Evolutionary conservation across 495 filamentous ascomycete species (phyloP), one percentile per base, ranked within the genome.

Genomic region (Podospora bellae-mahoneyi): DNA sequence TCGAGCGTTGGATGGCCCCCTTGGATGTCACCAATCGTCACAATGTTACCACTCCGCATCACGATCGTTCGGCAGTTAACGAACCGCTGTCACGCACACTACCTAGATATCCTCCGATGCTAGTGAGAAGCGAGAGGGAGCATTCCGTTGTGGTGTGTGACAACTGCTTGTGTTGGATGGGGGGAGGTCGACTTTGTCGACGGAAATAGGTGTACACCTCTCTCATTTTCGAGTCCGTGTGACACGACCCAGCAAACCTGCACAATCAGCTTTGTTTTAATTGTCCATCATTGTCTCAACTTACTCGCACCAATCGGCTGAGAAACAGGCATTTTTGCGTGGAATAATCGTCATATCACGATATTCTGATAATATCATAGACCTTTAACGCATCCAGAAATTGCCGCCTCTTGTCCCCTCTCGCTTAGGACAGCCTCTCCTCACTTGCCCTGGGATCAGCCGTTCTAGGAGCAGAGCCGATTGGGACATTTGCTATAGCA

Each of bases 261-360:
- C 4, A 20, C 54, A 20, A 19, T 20, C 23, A 19, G 2, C n/a
- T n/a, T 20, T 58, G n/a, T 58, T 15, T 9, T 26, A 19, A 26
- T 58, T 26, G 55, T 10, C 13, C 19, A 58, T 20, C 55, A 58
- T 58, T 1, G n/a, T 26, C 55, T 58, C 55, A 58, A 18, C 23
- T 6, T 58, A 58, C 55, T 58, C 55, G 55, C 55, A 58, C 55
- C 55, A 58, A 58, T 58, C 55, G 55, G 55, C 23, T 58, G 55
- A 26, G 18, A 20, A 7, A 26, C 23, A 26, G 23, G n/a, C 55
- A 1, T 58, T n/a, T 19, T 26, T 48, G 39, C 39, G 39, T 48
- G 39, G 1, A 48, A 48, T 58, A 58, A 4, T 26, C 55, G n/a
- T 26, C 55, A 58, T 58, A 58, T 58, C n/a, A 58, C 55, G 55